These are phyloP conservation scores for Prunus mira DNA, from an alignment of 306 rosid genomes.

Conservation along the genomic window DNA sequence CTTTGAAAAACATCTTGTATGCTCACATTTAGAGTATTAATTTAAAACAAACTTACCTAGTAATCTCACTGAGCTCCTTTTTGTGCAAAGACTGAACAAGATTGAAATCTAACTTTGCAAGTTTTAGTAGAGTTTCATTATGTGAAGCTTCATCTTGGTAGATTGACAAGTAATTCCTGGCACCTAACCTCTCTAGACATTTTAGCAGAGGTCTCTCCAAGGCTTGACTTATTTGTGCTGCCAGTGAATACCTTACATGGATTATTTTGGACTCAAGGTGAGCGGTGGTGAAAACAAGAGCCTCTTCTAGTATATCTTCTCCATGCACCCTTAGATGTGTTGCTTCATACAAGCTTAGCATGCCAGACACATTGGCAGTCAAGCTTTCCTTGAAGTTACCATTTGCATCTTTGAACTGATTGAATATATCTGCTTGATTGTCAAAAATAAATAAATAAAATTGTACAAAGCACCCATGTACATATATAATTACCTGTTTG, in stretches of 20 bases:
- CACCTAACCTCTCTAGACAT: background rate
- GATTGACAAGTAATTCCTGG: background rate
- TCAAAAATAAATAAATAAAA: too few relatives aligned
- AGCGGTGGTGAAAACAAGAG: slow-evolving; percentile 15
- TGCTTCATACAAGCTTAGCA: slow-evolving; percentile 21
- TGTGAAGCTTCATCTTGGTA: slow-evolving; percentile 25
- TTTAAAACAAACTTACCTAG: slow-evolving; percentile 8
- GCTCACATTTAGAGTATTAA: too few relatives aligned
- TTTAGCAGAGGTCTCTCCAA: background rate
- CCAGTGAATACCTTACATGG: background rate
- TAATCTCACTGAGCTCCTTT: slow-evolving; percentile 12
- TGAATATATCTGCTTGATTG: background rate
- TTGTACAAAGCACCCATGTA: too few relatives aligned
- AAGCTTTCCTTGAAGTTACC: slow-evolving; percentile 4
- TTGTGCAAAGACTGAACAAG: slow-evolving; percentile 22
- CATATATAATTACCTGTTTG: too few relatives aligned
- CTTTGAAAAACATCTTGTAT: too few relatives aligned
- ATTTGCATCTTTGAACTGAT: slow-evolving; percentile 22
- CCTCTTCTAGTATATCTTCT: slow-evolving; percentile 16
- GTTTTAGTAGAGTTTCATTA: slow-evolving; percentile 15
- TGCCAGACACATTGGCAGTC: background rate
- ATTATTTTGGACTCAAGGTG: background rate
- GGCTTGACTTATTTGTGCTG: slow-evolving; percentile 14
- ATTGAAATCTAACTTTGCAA: slow-evolving; percentile 36
- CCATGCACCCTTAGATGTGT: slow-evolving; percentile 12